phyloP scores from a whole-genome alignment of 2,329 filamentous ascomycete genomes.

The Aspergillus sp. region DNA sequence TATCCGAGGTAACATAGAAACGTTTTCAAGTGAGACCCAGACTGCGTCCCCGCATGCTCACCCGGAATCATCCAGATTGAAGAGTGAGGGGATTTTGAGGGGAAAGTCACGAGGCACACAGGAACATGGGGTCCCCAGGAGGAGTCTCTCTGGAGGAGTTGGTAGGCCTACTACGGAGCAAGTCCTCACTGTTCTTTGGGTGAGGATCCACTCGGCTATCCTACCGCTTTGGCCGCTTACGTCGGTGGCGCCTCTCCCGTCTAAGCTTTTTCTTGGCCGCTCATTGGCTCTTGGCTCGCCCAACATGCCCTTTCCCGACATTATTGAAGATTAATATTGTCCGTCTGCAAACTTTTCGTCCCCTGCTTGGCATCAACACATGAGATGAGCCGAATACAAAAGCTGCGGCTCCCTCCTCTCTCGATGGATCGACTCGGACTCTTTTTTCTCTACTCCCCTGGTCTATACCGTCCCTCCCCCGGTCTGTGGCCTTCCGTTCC shows the following conservation, averaged over 20 bases:
- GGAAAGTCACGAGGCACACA: background rate
- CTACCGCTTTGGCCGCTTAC: background rate
- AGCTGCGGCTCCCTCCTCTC: background rate
- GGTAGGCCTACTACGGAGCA: no score
- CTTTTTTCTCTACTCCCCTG: background rate
- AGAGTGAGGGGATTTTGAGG: background rate
- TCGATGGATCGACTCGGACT: background rate
- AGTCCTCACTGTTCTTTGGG: no score
- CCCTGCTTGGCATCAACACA: background rate
- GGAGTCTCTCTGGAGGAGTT: no score
- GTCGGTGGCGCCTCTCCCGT: background rate
- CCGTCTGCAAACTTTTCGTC: slow-evolving; percentile 1
- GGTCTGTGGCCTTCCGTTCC: background rate
- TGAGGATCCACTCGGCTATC: slow-evolving; percentile 1
- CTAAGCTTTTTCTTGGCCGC: slow-evolving; percentile 3
- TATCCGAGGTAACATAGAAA: no score
- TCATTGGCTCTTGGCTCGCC: slow-evolving; percentile 3
- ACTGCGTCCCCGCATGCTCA: no score
- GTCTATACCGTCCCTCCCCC: background rate
- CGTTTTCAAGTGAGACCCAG: no score
- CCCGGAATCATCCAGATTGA: background rate
- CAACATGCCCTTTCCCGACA: background rate
- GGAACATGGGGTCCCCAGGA: background rate
- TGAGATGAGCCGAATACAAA: background rate
- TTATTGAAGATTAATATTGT: background rate